Percentiles rank a stretch among this genome's conserved stretches.
These are phyloP conservation scores for Lachnellula suecica DNA, from an alignment of 2,329 filamentous ascomycete species.

Conservation along the genomic window DNA sequence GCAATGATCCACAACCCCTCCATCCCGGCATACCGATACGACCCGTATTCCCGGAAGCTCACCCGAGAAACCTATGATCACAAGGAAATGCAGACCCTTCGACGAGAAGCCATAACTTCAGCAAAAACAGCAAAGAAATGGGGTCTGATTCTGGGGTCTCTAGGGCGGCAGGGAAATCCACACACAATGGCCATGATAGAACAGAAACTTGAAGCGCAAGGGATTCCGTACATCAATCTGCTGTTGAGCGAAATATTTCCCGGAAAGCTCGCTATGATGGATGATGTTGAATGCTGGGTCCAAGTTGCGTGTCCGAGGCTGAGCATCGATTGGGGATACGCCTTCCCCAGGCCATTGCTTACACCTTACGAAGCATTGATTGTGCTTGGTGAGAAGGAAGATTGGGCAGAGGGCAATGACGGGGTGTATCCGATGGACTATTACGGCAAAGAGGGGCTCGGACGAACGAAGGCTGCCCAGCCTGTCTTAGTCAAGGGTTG, in stretches of 20 bases:
- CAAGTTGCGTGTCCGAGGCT: constrained; percentile 95
- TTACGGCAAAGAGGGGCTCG: constrained; percentile 88
- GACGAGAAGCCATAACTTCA: constrained; percentile 71
- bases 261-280: constrained; percentile 90
- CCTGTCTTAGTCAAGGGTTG: constrained; percentile 17
- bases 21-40: constrained; percentile 91
- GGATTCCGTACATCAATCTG: constrained; percentile 80
- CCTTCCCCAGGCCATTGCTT: constrained; percentile 82
- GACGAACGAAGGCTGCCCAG: constrained; percentile 60
- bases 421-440: constrained; percentile 97
- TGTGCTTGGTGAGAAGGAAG: constrained; percentile 75
- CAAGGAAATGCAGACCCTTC: constrained; percentile 81
- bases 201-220: constrained; percentile 65
- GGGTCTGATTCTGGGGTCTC: constrained; percentile 89
- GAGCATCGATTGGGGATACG: constrained; percentile 99
- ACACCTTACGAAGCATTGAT: constrained; percentile 96
- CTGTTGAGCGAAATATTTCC: constrained; percentile 95
- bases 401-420: constrained; percentile 61
- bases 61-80: constrained; percentile 92
- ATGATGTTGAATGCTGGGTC: constrained; percentile 95
- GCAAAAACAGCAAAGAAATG: constrained; percentile 82
- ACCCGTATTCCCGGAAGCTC: constrained; percentile 89
- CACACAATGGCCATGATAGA: constrained; percentile 89
- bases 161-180: constrained; percentile 93
- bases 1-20: constrained; percentile 98